Conservation (phyloP, 805 yeast genomes). For the Saccharomycopsis malanga region DNA sequence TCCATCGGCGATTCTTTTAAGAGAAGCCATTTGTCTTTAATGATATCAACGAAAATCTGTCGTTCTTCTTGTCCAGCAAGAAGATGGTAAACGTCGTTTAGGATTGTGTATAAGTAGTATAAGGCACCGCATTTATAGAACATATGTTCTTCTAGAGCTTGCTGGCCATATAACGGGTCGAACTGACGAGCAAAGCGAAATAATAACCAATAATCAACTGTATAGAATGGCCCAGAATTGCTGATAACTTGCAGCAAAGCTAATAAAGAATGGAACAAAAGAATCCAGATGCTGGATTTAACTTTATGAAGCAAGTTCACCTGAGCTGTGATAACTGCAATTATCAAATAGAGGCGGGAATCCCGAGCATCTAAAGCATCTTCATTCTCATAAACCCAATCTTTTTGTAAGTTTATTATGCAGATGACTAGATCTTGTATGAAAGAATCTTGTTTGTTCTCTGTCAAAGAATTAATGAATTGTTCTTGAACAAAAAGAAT, state of each 20-base stretch:
- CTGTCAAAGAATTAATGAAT: constrained; percentile 1
- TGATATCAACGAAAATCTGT: background rate
- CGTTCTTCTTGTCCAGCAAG: constrained; percentile 2
- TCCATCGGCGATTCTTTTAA: background rate
- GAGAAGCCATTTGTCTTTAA: background rate
- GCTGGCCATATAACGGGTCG: background rate
- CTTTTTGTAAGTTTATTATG: constrained; percentile 8
- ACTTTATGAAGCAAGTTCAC: background rate
- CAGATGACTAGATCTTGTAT: constrained; percentile 3
- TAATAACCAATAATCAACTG: constrained; percentile 7
- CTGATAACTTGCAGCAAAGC: background rate
- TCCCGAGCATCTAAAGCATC: background rate
- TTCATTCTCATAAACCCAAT: constrained; percentile 1
- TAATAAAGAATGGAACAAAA: constrained; percentile 1
- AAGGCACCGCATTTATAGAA: background rate
- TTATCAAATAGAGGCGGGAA: constrained; percentile 5
- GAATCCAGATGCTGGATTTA: constrained; percentile 7
- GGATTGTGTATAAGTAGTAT: background rate
- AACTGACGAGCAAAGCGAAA: constrained; percentile 2
- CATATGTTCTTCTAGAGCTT: background rate
- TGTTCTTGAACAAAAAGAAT: constrained; percentile 12
- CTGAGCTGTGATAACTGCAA: constrained; percentile 6
- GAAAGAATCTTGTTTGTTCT: constrained; percentile 6
- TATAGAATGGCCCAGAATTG: constrained; percentile 3
- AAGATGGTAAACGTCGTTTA: background rate